A percentile compares a stretch with the other conserved stretches of the same genome.
Evolutionary conservation across 768 basidiomycete genomes (phyloP).

Genomic region (Boletus reticulatus): DNA sequence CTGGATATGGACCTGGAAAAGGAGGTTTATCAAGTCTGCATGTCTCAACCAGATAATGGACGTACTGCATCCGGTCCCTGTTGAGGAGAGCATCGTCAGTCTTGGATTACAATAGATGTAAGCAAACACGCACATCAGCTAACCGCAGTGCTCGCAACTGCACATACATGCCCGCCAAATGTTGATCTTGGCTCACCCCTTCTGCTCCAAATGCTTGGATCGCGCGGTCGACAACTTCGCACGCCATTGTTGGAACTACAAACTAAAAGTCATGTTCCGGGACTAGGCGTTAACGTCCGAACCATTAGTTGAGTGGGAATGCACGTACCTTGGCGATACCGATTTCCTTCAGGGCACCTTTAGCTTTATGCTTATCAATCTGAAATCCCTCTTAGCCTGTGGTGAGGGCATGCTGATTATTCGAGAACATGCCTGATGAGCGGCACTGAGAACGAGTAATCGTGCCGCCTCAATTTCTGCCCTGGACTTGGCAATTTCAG

Average conservation of each 20-base stretch:
- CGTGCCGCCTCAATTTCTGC: constrained; percentile 91
- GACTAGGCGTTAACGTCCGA: neutral
- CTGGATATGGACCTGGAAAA: constrained; percentile 81
- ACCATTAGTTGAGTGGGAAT: neutral
- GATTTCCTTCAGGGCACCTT: constrained; percentile 96
- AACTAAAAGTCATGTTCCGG: constrained; percentile 52
- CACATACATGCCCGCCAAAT: constrained; percentile 76
- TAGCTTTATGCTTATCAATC: constrained; percentile 90
- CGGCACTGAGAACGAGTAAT: constrained; percentile 89
- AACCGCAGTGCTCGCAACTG: constrained; percentile 82
- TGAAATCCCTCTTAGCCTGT: constrained; percentile 29
- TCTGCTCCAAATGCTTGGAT: constrained; percentile 98
- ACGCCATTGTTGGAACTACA: constrained; percentile 89
- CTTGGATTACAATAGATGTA: neutral
- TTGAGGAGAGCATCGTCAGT: constrained; percentile 6
- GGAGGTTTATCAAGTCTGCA: neutral
- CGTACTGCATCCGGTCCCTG: constrained; percentile 79
- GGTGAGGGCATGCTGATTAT: neutral
- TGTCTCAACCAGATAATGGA: constrained; percentile 5
- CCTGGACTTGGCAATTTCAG: constrained; percentile 88
- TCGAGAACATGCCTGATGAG: constrained; percentile 58
- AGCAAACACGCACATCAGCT: constrained; percentile 62
- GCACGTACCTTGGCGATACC: constrained; percentile 86
- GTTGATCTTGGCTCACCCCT: constrained; percentile 87
- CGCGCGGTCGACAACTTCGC: constrained; percentile 87